phyloP scores from a whole-genome alignment of 2,329 filamentous ascomycete species.

The Exophiala alcalophila region DNA sequence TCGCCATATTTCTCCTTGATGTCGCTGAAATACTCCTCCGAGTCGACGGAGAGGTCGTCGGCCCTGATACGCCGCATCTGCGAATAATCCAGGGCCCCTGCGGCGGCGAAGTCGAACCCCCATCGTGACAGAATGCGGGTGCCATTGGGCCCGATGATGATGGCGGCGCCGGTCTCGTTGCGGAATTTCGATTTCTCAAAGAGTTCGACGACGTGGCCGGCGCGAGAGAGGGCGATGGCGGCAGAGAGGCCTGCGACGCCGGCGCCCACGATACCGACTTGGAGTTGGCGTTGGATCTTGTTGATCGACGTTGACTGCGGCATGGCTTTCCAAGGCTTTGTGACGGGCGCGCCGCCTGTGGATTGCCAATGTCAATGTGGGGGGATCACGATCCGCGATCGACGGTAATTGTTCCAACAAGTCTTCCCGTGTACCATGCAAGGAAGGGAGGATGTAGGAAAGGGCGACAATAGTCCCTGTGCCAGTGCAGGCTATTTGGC shows the following conservation, averaged over 20 bases:
- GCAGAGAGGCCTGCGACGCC: conserved; percentile 35
- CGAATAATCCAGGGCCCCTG: conserved; percentile 29
- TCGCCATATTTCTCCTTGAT: conserved; percentile 29
- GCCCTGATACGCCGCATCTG: conserved; percentile 24
- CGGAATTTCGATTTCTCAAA: conserved; percentile 35
- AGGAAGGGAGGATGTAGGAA: too few species aligned
- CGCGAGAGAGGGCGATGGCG: conserved; percentile 34
- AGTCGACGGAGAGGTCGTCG: conserved; percentile 26
- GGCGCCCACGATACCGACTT: conserved; percentile 31
- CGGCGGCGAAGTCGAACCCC: conserved; percentile 32
- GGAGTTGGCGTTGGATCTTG: conserved; percentile 3
- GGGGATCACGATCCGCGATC: too few species aligned
- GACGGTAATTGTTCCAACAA: too few species aligned
- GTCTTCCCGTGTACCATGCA: too few species aligned
- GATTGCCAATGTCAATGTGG: too few species aligned
- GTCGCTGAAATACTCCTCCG: conserved; percentile 24
- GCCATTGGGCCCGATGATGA: conserved; percentile 35
- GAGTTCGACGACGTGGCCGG: conserved; percentile 33
- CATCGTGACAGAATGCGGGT: conserved; percentile 30
- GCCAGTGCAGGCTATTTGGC: too few species aligned
- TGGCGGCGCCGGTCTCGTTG: conserved; percentile 33
- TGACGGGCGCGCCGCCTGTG: too few species aligned
- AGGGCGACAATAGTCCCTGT: too few species aligned
- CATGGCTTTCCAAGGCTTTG: too few species aligned
- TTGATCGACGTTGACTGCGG: too few species aligned